Evolutionary conservation across 345 rosid genomes (phyloP), one percentile per base, ranked within the genome.

Genomic region (Kernera saxatilis): DNA sequence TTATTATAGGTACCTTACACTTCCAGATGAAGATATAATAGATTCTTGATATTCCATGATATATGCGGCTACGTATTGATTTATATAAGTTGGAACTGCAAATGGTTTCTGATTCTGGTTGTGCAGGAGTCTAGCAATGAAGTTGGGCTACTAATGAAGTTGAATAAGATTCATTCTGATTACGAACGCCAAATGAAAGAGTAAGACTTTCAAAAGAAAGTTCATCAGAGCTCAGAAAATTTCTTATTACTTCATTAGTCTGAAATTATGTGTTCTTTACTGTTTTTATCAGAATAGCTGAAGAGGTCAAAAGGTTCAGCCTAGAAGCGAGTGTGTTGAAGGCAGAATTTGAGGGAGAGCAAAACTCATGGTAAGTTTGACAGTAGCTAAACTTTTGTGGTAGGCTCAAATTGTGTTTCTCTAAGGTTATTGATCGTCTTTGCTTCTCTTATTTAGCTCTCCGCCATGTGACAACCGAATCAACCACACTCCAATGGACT

Each of bases 101-200:
- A 32, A 22, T 50, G 45, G 15, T 74, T 60, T 58, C 27, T 74
- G 29, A 32, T 69, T 75, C 49, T 49, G n/a, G 32, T 17, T 57
- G 19, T 76, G 62, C 66, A 76, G 80, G 80, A 76, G 8, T 52
- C 44, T 54, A 63, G 35, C 30, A 37, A 39, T 40, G 80, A 76
- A 49, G n/a, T 26, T 13, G 23, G 45, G 23, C 37, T 48, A 41
- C 46, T 57, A 63, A 58, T 9, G 60, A 76, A 57, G 41, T 30
- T 76, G 59, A 65, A 64, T 68, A 82, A 86, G 75, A 83, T 88
- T 30, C 80, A 88, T 68, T 69, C 89, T 25, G 85, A 82, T 59
- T 88, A 89, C 61, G 98, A 91, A 70, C 81, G 80, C 22, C 97
- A 90, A 78, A 82, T 91, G 77, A 83, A 86, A 86, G 85, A 78